Evolutionary conservation across 1,284 basidiomycete species (phyloP).

Genomic region (Trametes sp.): DNA sequence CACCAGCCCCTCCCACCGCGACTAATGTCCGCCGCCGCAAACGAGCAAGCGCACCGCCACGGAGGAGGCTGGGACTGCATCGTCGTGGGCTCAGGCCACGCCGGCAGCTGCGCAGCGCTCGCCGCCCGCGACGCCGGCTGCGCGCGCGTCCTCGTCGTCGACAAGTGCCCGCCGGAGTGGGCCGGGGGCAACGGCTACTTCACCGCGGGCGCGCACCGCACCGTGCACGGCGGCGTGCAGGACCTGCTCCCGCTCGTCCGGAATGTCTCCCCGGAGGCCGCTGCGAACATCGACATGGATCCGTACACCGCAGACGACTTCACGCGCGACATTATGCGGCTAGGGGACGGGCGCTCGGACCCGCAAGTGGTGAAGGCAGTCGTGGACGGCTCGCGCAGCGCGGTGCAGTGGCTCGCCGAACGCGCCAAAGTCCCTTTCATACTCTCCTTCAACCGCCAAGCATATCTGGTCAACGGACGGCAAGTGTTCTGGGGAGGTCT

Average conservation of each 20-base stretch:
- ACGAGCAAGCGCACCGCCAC: background rate
- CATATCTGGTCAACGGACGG: conserved; percentile 66
- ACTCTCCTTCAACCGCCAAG: conserved; percentile 71
- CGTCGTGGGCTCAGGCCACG: conserved; percentile 73
- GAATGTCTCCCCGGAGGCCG: conserved; percentile 54
- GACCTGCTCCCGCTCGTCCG: conserved; percentile 64
- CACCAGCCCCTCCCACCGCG: background rate
- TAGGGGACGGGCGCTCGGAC: conserved; percentile 59
- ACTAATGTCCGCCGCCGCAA: conserved; percentile 22
- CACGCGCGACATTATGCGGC: conserved; percentile 63
- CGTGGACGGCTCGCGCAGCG: conserved; percentile 62
- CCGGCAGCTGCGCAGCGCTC: conserved; percentile 70
- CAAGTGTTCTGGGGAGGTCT: conserved; percentile 77
- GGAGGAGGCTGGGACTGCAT: conserved; percentile 63
- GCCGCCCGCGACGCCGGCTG: conserved; percentile 66
- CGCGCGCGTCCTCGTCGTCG: conserved; percentile 64
- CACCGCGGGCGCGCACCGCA: conserved; percentile 72
- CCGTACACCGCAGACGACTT: conserved; percentile 65
- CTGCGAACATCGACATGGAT: conserved; percentile 59
- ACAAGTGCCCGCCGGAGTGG: conserved; percentile 71
- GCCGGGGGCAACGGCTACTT: conserved; percentile 76
- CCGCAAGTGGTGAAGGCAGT: conserved; percentile 55
- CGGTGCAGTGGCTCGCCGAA: conserved; percentile 62
- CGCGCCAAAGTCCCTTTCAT: conserved; percentile 59
- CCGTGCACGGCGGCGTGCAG: conserved; percentile 61